Conservation (phyloP, 331 rosid species). For the Prunus yedoensis region DNA sequence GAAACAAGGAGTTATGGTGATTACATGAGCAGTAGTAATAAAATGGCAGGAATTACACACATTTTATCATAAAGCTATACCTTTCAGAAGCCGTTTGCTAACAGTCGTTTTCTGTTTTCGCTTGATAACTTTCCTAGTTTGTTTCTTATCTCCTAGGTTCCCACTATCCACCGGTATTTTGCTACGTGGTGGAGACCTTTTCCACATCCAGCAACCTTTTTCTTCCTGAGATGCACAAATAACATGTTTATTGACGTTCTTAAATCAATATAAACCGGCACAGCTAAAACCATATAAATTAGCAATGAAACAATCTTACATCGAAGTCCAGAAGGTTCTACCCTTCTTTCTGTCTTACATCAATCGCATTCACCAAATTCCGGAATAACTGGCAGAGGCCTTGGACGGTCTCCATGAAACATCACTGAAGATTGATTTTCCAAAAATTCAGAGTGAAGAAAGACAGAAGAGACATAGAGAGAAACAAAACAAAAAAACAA, state of each 20-base stretch:
- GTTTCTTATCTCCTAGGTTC: neutral
- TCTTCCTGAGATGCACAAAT: constrained; percentile 35
- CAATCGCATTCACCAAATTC: constrained; percentile 39
- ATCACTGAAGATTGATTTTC: constrained; percentile 36
- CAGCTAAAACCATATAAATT: neutral
- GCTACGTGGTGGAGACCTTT: constrained; percentile 48
- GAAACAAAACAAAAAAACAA: neutral
- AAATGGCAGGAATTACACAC: neutral
- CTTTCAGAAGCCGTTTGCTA: constrained; percentile 41
- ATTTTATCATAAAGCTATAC: constrained; percentile 21
- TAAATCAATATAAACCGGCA: neutral
- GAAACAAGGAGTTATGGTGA: neutral
- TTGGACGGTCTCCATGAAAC: constrained; percentile 54
- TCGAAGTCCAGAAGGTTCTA: too few species aligned
- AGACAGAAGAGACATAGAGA: neutral
- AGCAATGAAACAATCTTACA: constrained; percentile 34
- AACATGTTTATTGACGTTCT: neutral
- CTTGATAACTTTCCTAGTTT: neutral
- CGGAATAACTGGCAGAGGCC: neutral
- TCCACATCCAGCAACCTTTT: constrained; percentile 51
- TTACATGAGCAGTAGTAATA: neutral
- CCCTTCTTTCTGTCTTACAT: too few species aligned
- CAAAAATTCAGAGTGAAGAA: neutral
- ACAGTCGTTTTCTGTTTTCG: constrained; percentile 12
- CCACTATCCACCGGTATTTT: constrained; percentile 4